Evolutionary conservation across 805 yeast genomes (phyloP), one percentile per base, ranked within the genome.

Genomic region (Cyberlindnera mycetangii): DNA sequence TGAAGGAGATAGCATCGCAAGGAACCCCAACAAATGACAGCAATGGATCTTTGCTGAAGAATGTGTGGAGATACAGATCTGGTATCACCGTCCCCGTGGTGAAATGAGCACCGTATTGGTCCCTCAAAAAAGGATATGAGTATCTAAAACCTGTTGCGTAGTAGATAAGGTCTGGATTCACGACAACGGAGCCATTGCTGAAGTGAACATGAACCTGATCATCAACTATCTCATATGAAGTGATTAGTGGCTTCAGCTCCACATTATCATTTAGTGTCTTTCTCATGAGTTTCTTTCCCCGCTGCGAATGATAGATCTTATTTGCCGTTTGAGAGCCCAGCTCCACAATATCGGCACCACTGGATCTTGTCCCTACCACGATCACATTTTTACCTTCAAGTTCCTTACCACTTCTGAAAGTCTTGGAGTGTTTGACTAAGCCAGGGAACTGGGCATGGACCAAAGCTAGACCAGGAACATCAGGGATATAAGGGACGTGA

Each of bases 121-220:
- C 53, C 35, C 35, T 41, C 5, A 85, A 62, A 53, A 74, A 82
- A 9, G 90, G 89, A 46, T 72, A 69, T 36, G 75, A 71, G 56
- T 75, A 78, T 22, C 74, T 66, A 62, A 82, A 85, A 0, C 93
- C 93, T 0, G 92, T 85, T 38, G 85, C 83, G 58, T 79, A 82
- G n/a, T 85, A 61, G 15, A 85, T 67, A 31, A 55, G 52, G 51
- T 83, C 88, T 25, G 83, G 71, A 22, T 65, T 67, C 3, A 48
- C 45, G 1, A 79, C 50, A 10, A 47, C 56, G 3, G 66, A 48
- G 6, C 80, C 85, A 45, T 76, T 77, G 1, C 43, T 65, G 42
- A 80, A 75, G 5, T 61, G 55, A 3, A 77, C 67, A 9, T 44
- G 20, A 9, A 60, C 36, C 3, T 50, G 45, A 8, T 19, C 70